Evolutionary conservation across 768 basidiomycete species (phyloP).

Genomic region (Suillus alpinus): DNA sequence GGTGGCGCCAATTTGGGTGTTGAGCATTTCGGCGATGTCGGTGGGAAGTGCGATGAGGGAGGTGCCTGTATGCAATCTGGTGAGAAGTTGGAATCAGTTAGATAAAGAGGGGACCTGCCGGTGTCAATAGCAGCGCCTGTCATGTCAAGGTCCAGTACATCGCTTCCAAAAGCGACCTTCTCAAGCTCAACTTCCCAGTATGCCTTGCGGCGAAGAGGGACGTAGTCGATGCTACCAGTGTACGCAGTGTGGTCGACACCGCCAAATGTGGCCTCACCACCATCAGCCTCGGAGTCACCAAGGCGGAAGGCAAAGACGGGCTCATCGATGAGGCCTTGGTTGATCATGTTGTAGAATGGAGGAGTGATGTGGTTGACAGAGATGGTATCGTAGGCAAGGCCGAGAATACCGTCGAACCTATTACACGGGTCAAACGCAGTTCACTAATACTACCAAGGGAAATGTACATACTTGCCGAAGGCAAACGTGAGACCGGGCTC

Average conservation of each 20-base stretch:
- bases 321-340: constrained; percentile 74
- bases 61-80: constrained; percentile 53
- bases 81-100: constrained; percentile 1
- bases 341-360: constrained; percentile 92
- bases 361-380: constrained; percentile 90
- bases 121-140: constrained; percentile 94
- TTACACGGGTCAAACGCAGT: constrained; percentile 1
- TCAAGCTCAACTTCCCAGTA: constrained; percentile 98
- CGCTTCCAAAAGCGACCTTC: constrained; percentile 81
- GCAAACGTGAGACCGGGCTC: constrained; percentile 98
- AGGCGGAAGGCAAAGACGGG: constrained; percentile 95
- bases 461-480: constrained; percentile 75
- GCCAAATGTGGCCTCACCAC: constrained; percentile 89
- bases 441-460: background rate
- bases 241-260: constrained; percentile 80
- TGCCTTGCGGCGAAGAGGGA: constrained; percentile 89
- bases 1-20: constrained; percentile 90
- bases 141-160: constrained; percentile 85
- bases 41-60: constrained; percentile 91
- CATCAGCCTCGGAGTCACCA: constrained; percentile 82
- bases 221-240: constrained; percentile 78
- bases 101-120: constrained; percentile 40
- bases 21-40: constrained; percentile 97
- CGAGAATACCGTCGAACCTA: constrained; percentile 94
- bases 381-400: constrained; percentile 93